Base-by-base conservation (phyloP, 257 asterid genomes). In the Voacanga thouarsii region DNA sequence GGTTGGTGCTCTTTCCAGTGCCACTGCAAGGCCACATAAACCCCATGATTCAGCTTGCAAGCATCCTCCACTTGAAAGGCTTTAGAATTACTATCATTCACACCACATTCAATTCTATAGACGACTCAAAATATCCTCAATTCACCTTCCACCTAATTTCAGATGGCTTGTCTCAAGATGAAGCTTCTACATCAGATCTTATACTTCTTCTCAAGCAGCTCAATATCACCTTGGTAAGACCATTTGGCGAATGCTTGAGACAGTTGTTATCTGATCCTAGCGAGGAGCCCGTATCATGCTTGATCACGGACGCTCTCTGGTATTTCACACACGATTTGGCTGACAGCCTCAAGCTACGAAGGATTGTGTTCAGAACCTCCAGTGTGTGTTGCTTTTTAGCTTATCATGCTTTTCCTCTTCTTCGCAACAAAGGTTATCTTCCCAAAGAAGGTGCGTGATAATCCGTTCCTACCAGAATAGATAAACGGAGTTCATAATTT, bases 21-120 rank as follows among this genome's bases (percentile, higher is more conserved):
- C 82, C 82, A 0, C 50, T 78, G 23, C 80, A 78, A 74, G 82
- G 85, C 5, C 85, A 82, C 80, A 68, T 75, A 45, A 78, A 24
- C 12, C 82, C 82, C 24, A 82, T 82, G 78, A 75, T 78, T 61
- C 82, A 74, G 55, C 70, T 78, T 8, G 82, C 75, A 7, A 33
- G 69, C 33, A 67, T 78, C 24, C 82, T 82, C 41, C 74, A 28
- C 74, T 60, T 68, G 23, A 75, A 68, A 19, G 82, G 80, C 57
- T 78, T 82, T 72, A 51, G 77, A 9, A 74, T 82, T 12, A 74
- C 77, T 23, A 68, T 82, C 23, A 68, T 78, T 33, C 85, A 68
- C 30, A 63, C 80, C 15, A 33, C 47, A 44, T 56, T 78, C 28
- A 82, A 74, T 18, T 49, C 80, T 43, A 43, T 59, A 3, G 44